Evolutionary conservation across 1,284 basidiomycete genomes (phyloP).

Genomic region (Sphaerobolus stellatus): DNA sequence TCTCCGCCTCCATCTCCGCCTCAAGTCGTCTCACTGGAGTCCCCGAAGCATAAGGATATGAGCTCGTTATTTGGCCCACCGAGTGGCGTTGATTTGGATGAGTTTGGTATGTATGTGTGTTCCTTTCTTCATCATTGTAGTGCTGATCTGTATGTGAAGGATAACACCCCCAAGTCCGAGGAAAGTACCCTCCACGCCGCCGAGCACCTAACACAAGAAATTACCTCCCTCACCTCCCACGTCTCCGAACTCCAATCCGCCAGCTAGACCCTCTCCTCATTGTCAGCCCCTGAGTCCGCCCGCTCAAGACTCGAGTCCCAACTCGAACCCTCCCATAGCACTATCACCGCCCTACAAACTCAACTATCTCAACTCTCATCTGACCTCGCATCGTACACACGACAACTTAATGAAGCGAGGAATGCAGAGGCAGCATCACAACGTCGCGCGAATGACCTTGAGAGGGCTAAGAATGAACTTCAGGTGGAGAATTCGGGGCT

Average conservation of each 20-base stretch:
- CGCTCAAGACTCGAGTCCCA: slow-evolving; percentile 49
- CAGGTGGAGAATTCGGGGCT: slow-evolving; percentile 71
- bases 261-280: slow-evolving; percentile 46
- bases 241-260: slow-evolving; percentile 32
- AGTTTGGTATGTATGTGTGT: slow-evolving; percentile 9
- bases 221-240: not conserved
- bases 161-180: not conserved
- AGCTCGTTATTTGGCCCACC: not conserved
- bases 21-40: too few species aligned
- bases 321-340: slow-evolving; percentile 43
- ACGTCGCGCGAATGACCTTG: slow-evolving; percentile 70
- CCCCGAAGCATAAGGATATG: slow-evolving; percentile 2
- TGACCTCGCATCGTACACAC: slow-evolving; percentile 51
- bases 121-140: slow-evolving; percentile 17
- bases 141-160: slow-evolving; percentile 23
- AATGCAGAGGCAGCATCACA: slow-evolving; percentile 58
- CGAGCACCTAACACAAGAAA: not conserved
- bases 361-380: slow-evolving; percentile 55
- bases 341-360: slow-evolving; percentile 53
- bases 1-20: slow-evolving; percentile 12
- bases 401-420: slow-evolving; percentile 59
- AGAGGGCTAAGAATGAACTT: slow-evolving; percentile 64
- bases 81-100: not conserved
- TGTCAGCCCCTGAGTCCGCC: slow-evolving; percentile 45
- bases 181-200: slow-evolving; percentile 3